Conservation (phyloP, 2,329 filamentous ascomycete species). For the Magnaporthales sp. region DNA sequence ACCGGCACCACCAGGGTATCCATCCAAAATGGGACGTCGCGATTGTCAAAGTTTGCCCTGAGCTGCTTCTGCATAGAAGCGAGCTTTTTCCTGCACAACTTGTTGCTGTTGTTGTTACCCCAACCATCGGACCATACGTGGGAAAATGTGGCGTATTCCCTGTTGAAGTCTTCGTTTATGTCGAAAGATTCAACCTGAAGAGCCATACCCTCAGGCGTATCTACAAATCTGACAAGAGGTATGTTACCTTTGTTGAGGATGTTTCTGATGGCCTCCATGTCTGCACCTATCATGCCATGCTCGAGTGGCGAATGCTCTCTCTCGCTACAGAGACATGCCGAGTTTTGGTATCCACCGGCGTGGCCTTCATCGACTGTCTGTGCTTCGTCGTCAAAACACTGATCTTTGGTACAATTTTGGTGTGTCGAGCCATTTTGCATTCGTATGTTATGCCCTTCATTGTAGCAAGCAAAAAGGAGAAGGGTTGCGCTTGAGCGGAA, state of each 20-base stretch:
- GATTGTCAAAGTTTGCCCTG: not conserved
- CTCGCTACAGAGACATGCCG: no score
- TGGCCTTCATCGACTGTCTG: not conserved
- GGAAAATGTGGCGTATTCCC: not conserved
- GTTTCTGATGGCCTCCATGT: not conserved
- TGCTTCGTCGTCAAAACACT: not conserved
- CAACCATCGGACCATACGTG: conserved; percentile 5
- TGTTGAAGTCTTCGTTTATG: not conserved
- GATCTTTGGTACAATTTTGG: not conserved
- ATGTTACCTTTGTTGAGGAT: not conserved
- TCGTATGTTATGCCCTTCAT: not conserved
- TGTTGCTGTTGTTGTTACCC: not conserved
- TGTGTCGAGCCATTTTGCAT: not conserved
- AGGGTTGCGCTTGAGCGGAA: not conserved
- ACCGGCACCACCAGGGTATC: conserved; percentile 3
- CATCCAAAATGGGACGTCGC: conserved; percentile 1
- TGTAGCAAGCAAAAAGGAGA: not conserved
- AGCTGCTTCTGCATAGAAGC: not conserved
- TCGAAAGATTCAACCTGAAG: not conserved
- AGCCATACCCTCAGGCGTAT: not conserved
- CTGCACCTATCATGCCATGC: not conserved
- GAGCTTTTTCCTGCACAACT: not conserved
- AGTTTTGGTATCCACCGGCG: no score
- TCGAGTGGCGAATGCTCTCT: no score
- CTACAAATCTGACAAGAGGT: not conserved